A percentile compares a stretch with the other conserved stretches of the same genome.
Conservation (phyloP, 129 eudicot genomes). For the Saposhnikovia divaricata region DNA sequence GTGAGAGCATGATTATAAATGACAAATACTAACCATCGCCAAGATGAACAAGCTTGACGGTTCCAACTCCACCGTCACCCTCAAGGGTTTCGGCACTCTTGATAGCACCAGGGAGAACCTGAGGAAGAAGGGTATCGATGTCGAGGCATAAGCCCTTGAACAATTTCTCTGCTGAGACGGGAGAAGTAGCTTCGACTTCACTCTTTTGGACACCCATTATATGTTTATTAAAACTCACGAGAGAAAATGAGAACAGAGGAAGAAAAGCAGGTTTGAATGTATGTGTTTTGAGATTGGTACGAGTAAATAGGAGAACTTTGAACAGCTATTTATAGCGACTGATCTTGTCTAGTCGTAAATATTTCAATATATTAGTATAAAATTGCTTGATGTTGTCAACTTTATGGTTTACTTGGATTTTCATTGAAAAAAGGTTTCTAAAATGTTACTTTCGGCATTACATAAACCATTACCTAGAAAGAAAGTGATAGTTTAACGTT, state of each 20-base stretch:
- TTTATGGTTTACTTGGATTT: too few species aligned
- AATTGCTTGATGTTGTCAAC: too few species aligned
- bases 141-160: constrained; percentile 6
- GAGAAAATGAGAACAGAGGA: neutral
- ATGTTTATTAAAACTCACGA: neutral
- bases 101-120: constrained; percentile 11
- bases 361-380: too few species aligned
- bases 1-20: too few species aligned
- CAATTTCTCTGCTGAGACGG: neutral
- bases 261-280: neutral
- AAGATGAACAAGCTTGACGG: constrained; percentile 9
- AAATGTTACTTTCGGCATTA: neutral
- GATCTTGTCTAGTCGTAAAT: neutral
- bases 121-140: constrained; percentile 5
- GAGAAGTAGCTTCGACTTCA: neutral
- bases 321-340: neutral
- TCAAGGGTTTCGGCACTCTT: constrained; percentile 12
- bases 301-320: neutral
- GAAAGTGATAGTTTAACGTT: too few species aligned
- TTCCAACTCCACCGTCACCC: constrained; percentile 19
- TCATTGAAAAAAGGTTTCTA: too few species aligned
- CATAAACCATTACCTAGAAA: neutral
- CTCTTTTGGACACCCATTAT: constrained; percentile 3
- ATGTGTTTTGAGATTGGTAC: neutral
- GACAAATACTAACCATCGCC: neutral